Evolutionary conservation across 1,284 basidiomycete species (phyloP).

Genomic region (Rhodotorula sp.): DNA sequence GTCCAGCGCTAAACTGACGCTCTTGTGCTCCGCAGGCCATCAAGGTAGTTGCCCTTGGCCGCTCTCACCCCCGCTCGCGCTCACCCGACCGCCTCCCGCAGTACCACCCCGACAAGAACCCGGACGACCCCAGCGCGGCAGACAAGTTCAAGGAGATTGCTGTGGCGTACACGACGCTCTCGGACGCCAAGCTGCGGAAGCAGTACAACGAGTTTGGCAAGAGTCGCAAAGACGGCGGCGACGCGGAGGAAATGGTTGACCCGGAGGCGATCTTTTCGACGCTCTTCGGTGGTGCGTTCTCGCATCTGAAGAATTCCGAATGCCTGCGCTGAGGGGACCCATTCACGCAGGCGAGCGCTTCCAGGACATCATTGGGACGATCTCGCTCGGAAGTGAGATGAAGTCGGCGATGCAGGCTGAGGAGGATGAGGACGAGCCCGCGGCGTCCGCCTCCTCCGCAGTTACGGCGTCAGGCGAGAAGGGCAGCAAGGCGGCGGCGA

Average conservation of each 20-base stretch:
- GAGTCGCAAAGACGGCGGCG: constrained; percentile 38
- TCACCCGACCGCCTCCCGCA: constrained; percentile 1
- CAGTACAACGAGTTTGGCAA: constrained; percentile 45
- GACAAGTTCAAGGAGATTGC: constrained; percentile 62
- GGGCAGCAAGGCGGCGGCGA: constrained; percentile 13
- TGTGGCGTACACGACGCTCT: constrained; percentile 60
- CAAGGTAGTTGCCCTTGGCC: not conserved
- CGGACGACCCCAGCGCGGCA: constrained; percentile 82
- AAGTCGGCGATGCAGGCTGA: constrained; percentile 95
- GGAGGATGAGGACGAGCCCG: constrained; percentile 58
- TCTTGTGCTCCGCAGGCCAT: not conserved
- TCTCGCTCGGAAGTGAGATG: constrained; percentile 88
- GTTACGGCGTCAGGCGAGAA: constrained; percentile 7
- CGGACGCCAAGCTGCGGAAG: constrained; percentile 67
- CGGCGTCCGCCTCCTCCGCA: not conserved
- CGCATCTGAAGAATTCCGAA: not conserved
- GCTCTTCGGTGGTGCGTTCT: constrained; percentile 68
- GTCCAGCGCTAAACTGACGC: not conserved
- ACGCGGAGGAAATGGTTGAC: constrained; percentile 57
- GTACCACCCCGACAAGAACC: constrained; percentile 72
- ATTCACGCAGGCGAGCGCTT: constrained; percentile 25
- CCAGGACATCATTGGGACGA: constrained; percentile 57
- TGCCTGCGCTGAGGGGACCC: not conserved
- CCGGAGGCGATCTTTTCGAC: constrained; percentile 89
- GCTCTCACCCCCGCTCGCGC: not conserved